phyloP scores from a whole-genome alignment of 176 grass and related monocot species.

The Phoenix roebelenii region DNA sequence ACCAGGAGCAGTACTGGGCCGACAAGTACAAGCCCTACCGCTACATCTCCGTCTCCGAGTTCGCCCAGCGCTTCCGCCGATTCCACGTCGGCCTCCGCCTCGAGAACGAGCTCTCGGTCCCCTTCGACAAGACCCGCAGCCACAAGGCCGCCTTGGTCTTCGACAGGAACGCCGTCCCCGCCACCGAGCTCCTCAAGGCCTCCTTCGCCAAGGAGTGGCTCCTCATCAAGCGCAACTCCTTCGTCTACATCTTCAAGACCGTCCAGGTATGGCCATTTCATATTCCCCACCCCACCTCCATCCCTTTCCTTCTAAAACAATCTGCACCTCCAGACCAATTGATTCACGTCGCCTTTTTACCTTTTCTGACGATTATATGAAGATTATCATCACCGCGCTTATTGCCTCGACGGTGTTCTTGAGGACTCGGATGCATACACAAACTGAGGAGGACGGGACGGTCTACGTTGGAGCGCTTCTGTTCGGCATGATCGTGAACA shows the following conservation, averaged over 20 bases:
- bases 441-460: constrained; percentile 51
- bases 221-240: constrained; percentile 94
- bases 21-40: constrained; percentile 58
- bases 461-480: constrained; percentile 80
- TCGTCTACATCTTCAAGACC: constrained; percentile 92
- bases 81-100: constrained; percentile 76
- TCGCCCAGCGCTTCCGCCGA: constrained; percentile 43
- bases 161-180: constrained; percentile 53
- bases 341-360: no score
- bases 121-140: constrained; percentile 56
- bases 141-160: constrained; percentile 91
- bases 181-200: constrained; percentile 66
- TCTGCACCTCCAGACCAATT: no score
- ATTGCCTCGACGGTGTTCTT: constrained; percentile 64
- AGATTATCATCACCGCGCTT: constrained; percentile 74
- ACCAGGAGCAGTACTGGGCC: constrained; percentile 96
- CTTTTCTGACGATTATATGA: neutral
- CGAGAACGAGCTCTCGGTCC: constrained; percentile 75
- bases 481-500: constrained; percentile 70
- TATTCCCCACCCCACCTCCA: no score
- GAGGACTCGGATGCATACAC: constrained; percentile 62
- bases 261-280: constrained; percentile 36
- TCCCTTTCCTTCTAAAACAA: no score
- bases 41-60: constrained; percentile 81
- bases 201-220: constrained; percentile 95